These are phyloP conservation scores for Prunus fruticosa DNA, from an alignment of 306 rosid genomes.

Conservation along the genomic window DNA sequence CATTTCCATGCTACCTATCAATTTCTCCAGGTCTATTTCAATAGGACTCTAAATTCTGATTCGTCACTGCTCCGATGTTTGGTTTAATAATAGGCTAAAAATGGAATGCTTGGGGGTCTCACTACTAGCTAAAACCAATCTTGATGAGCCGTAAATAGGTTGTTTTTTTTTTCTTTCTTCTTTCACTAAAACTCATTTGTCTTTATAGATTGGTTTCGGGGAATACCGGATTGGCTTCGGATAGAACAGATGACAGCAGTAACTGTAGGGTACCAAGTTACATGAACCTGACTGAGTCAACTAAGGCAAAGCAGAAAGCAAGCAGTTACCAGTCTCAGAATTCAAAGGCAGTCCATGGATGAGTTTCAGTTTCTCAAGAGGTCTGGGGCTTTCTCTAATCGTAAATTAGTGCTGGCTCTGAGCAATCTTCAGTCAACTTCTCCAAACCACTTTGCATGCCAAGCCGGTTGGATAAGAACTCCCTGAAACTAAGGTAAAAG, in stretches of 20 bases:
- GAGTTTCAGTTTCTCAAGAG: conserved; percentile 75
- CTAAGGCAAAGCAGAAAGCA: conserved; percentile 64
- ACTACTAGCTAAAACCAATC: too few relatives aligned
- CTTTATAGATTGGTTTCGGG: conserved; percentile 38
- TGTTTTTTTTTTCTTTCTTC: too few relatives aligned
- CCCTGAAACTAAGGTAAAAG: conserved; percentile 38
- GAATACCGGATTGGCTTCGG: conserved; percentile 51
- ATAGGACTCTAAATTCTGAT: too few relatives aligned
- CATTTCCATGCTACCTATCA: background rate
- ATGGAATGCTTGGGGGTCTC: too few relatives aligned
- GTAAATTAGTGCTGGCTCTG: conserved; percentile 71
- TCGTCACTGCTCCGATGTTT: too few relatives aligned
- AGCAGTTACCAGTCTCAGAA: conserved; percentile 35
- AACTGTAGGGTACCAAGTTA: conserved; percentile 55
- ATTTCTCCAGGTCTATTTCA: background rate
- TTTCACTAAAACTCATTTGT: too few relatives aligned
- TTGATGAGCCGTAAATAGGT: too few relatives aligned
- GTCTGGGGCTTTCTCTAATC: conserved; percentile 55
- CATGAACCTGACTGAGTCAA: conserved; percentile 87
- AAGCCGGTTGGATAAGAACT: conserved; percentile 46
- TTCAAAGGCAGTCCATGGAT: conserved; percentile 93
- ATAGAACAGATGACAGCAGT: conserved; percentile 66
- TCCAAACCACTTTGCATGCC: conserved; percentile 61
- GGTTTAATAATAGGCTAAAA: too few relatives aligned
- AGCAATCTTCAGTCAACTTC: conserved; percentile 53